Base-by-base conservation (phyloP, 805 yeast species). In the Peterozyma toletana region DNA sequence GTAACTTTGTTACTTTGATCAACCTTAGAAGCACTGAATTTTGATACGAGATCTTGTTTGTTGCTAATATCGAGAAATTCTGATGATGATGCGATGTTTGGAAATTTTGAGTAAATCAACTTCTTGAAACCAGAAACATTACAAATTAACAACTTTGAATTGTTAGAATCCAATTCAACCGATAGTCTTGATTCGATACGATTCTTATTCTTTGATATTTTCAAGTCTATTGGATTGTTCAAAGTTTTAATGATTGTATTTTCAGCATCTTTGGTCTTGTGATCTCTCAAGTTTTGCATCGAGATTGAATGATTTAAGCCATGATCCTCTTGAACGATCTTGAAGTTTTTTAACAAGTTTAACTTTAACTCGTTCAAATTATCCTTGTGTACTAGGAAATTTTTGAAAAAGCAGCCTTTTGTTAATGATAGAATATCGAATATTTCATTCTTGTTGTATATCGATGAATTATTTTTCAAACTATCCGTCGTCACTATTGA, bases 331-430 rank as follows among this genome's bases (percentile, higher is more conserved):
- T 67, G 56, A 17, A 64, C 57, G 21, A 69, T 53, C 21, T 58
- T 60, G 48, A 75, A 67, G 37, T 70, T 64, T 38, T 72, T 64
- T 30, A 78, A 57, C 31, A 79, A 58, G 30, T 61, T 57, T 18
- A 80, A 62, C 48, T 70, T 68, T 30, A 77, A 62, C 55, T 80
- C 84, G 45, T 71, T 64, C n/a, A 77, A 50, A 52, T 78, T 77
- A 55, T 80, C 86, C 11, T 63, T 63, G 50, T 80, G 85, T n/a
- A 80, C 73, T 73, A 83, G 71, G 55, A 73, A 77, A 5, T 60
- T 48, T 33, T 63, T 61, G 2, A 64, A 59, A 14, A 63, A 53
- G 0, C 64, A 60, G 2, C 70, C 68, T 39, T 60, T 63, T 35
- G 63, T 62, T 18, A 56, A 49, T 1, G 63, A 53, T 4, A 64